Percentiles rank a stretch among this genome's conserved stretches.
Conservation (phyloP, 2,329 filamentous ascomycete species). For the Colletotrichum sojae region DNA sequence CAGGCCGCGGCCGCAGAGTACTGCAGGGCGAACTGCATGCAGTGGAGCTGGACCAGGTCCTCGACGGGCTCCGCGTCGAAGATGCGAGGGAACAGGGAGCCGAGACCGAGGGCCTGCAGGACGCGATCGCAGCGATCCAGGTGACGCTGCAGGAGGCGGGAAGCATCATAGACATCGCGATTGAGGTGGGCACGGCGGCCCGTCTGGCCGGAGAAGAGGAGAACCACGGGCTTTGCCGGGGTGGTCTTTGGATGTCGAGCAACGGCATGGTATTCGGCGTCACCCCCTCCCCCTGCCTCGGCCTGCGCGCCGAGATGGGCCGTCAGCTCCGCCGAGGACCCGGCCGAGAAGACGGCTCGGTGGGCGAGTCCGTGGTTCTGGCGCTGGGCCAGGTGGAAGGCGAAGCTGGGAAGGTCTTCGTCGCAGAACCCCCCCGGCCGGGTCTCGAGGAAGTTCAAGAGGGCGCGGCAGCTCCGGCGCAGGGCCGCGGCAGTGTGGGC, state of each 20-base stretch:
- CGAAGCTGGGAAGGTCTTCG: not conserved
- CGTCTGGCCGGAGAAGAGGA: conserved; percentile 57
- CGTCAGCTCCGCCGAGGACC: not conserved
- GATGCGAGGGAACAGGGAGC: conserved; percentile 50
- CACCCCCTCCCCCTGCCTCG: not conserved
- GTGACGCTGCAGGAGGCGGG: conserved; percentile 45
- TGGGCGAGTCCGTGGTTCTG: conserved; percentile 1
- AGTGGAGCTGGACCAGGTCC: conserved; percentile 52
- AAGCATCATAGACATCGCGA: conserved; percentile 37
- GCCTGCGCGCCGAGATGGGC: not conserved
- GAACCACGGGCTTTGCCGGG: conserved; percentile 46
- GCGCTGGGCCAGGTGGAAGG: conserved; percentile 7
- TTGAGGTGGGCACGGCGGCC: not conserved
- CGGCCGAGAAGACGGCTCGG: not conserved
- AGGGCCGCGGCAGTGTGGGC: not conserved
- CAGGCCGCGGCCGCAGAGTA: conserved; percentile 8
- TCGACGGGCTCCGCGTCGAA: conserved; percentile 45
- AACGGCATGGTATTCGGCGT: too few relatives aligned
- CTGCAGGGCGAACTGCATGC: conserved; percentile 42
- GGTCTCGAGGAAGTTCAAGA: not conserved
- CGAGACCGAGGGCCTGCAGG: conserved; percentile 45
- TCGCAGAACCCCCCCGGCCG: not conserved
- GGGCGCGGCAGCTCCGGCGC: not conserved
- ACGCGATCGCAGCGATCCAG: conserved; percentile 52
- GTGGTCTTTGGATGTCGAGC: too few relatives aligned